Evolutionary conservation across 805 yeast genomes (phyloP).

Genomic region (Saccharomycopsis sp.): DNA sequence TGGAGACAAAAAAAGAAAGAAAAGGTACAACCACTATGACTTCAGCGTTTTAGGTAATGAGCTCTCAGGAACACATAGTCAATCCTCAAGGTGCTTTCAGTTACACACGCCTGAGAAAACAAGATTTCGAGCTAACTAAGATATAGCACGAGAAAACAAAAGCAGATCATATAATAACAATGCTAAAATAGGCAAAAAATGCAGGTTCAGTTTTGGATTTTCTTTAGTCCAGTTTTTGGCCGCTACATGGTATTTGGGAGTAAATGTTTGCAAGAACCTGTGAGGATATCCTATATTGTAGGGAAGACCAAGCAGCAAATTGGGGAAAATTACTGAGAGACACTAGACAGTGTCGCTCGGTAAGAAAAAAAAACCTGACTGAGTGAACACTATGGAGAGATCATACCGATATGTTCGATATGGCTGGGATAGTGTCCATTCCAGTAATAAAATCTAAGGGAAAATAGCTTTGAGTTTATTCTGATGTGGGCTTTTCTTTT

Average conservation of each 20-base stretch:
- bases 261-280: background rate
- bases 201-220: constrained; percentile 2
- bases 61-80: background rate
- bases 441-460: too few relatives aligned
- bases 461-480: background rate
- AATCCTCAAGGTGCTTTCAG: too few relatives aligned
- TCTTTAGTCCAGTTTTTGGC: background rate
- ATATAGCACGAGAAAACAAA: background rate
- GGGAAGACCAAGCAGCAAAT: too few relatives aligned
- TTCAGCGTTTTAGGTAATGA: background rate
- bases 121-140: background rate
- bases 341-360: too few relatives aligned
- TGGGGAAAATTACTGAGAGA: too few relatives aligned
- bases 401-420: too few relatives aligned
- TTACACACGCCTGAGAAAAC: background rate
- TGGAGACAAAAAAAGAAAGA: background rate
- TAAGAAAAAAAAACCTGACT: too few relatives aligned
- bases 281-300: too few relatives aligned
- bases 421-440: too few relatives aligned
- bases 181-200: background rate
- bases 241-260: background rate
- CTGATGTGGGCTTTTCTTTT: background rate
- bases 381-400: too few relatives aligned
- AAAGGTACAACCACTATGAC: background rate
- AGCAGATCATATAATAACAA: background rate